Evolutionary conservation across 441 rosid species (phyloP), one percentile per base, ranked within the genome.

Genomic region (Jatropha multifida): DNA sequence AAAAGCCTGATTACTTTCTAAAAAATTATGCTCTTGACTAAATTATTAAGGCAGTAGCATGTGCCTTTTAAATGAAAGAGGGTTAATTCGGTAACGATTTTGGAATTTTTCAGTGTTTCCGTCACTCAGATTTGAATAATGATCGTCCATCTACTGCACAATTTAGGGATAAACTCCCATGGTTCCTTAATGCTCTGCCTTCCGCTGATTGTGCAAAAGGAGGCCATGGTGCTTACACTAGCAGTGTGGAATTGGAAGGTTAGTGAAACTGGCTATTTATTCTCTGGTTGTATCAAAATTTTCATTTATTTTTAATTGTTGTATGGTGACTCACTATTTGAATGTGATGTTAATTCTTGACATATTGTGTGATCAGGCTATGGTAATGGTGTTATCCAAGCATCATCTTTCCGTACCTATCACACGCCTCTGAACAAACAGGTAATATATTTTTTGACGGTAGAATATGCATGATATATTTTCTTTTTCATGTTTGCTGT

Each of bases 171-270:
- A 96, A 92, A 84, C 96, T 96, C 75, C 99, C 99, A 72, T 94
- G 97, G 97, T 96, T 96, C 86, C 98, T 96, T 59, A 81, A 77
- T 63, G 92, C 98, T 64, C 85, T 96, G 82, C 99, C 99, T 59
- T 96, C 99, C 42, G 93, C 94, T 71, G 98, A 93, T 79, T 96
- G 99, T 88, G 94, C 99, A 27, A 96, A 96, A 89, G 99, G 98
- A 60, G 99, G 99, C 69, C 97, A 88, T 82, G 98, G 99, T 81
- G 98, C 99, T 78, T 94, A 96, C 80, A 87, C 93, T 52, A 87
- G 73, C 85, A 94, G 98, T 81, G 97, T 96, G 77, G 92, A 94
- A 78, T 78, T 94, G 83, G 75, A 80, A 87, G 99, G 99, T 96
- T 80, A 68, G 83, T 77, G 52, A 58, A 59, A 78, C 42, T 73